phyloP scores from a whole-genome alignment of 108 stramenopile genomes.

The Nitzschia sp. region DNA sequence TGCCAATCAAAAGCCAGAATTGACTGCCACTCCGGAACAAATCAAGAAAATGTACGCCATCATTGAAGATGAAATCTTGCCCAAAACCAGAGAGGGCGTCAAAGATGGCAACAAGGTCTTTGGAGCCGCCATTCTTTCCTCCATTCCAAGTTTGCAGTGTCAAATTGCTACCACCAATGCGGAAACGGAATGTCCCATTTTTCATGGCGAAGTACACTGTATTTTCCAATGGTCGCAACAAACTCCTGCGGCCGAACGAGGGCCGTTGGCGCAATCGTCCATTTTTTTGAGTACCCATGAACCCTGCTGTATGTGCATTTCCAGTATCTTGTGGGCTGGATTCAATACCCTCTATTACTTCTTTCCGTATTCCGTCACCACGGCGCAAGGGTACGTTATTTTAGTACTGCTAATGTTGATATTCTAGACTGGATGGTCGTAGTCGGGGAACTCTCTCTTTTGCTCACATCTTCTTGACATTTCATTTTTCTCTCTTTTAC shows the following conservation, averaged over 20 bases:
- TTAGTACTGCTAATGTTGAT: no score
- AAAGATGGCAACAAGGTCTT: conserved; percentile 54
- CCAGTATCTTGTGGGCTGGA: conserved; percentile 55
- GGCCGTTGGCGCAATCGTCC: conserved; percentile 38
- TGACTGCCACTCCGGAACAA: conserved; percentile 41
- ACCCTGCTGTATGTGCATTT: conserved; percentile 67
- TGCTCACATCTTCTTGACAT: neutral
- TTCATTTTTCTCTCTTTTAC: neutral
- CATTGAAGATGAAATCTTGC: conserved; percentile 52
- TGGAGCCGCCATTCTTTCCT: conserved; percentile 51
- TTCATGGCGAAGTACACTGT: conserved; percentile 55
- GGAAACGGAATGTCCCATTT: conserved; percentile 47
- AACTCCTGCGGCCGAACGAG: conserved; percentile 36
- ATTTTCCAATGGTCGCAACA: conserved; percentile 46
- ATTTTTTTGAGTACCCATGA: conserved; percentile 59
- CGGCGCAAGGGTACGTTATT: conserved; percentile 47
- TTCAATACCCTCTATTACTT: conserved; percentile 50
- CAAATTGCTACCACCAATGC: conserved; percentile 34
- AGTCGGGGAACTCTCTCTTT: no score
- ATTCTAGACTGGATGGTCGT: no score
- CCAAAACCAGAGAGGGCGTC: conserved; percentile 42
- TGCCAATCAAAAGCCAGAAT: conserved; percentile 26
- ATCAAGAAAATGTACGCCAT: conserved; percentile 37
- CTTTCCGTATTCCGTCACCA: conserved; percentile 47
- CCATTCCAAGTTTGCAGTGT: conserved; percentile 14